These are phyloP conservation scores for Candida hispaniensis DNA, from an alignment of 805 yeast species.

Conservation along the genomic window DNA sequence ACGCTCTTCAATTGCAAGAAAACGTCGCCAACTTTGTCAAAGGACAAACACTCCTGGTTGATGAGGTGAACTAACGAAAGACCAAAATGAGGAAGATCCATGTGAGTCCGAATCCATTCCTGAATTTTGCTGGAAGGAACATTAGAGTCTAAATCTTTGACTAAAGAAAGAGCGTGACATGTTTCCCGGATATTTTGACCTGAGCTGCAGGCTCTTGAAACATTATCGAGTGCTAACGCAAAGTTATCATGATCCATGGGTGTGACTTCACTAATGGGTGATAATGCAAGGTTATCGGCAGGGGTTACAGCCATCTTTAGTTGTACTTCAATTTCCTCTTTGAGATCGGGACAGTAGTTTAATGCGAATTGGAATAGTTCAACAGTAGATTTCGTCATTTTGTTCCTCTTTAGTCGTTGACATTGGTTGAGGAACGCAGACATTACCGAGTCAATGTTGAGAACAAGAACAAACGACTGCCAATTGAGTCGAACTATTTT, in stretches of 20 bases:
- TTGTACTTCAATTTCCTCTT: constrained; percentile 21
- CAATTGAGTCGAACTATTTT: constrained; percentile 19
- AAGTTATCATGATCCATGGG: constrained; percentile 15
- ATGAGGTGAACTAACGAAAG: constrained; percentile 33
- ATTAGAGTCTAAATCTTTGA: constrained; percentile 23
- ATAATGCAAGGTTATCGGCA: constrained; percentile 20
- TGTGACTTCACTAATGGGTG: constrained; percentile 24
- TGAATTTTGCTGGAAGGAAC: constrained; percentile 19
- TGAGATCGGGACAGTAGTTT: constrained; percentile 17
- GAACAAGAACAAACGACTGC: constrained; percentile 20
- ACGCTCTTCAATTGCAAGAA: constrained; percentile 23
- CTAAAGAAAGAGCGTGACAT: constrained; percentile 18
- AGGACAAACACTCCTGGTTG: constrained; percentile 30
- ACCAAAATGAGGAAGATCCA: constrained; percentile 25
- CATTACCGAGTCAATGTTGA: constrained; percentile 19
- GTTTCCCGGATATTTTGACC: constrained; percentile 11
- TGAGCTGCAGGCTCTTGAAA: constrained; percentile 18
- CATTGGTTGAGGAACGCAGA: constrained; percentile 19
- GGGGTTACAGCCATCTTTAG: constrained; percentile 19
- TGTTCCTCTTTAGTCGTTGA: constrained; percentile 17
- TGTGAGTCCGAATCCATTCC: constrained; percentile 25
- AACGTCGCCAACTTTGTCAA: constrained; percentile 31
- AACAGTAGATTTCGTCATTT: constrained; percentile 21
- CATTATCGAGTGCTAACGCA: constrained; percentile 13
- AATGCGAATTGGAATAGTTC: constrained; percentile 21